Evolutionary conservation across 345 rosid species (phyloP).

Genomic region (Pugionium dolabratum): DNA sequence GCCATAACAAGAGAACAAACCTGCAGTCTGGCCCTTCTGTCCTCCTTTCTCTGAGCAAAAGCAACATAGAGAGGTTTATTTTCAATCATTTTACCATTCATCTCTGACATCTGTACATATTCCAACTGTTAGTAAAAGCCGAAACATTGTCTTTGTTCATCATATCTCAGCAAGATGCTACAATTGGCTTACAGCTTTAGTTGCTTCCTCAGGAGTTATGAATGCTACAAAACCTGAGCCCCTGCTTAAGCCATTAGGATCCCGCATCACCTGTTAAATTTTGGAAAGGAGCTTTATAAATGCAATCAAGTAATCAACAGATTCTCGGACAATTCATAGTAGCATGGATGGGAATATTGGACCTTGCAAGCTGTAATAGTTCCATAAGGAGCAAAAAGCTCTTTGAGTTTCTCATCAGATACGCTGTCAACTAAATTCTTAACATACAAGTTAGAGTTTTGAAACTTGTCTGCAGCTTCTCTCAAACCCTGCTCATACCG

Average conservation of each 20-base stretch:
- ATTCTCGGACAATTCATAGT: not conserved
- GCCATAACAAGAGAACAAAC: constrained; percentile 22
- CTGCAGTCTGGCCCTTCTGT: constrained; percentile 43
- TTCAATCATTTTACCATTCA: constrained; percentile 44
- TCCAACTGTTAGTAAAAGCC: not conserved
- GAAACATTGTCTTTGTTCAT: not conserved
- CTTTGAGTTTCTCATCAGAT: constrained; percentile 83
- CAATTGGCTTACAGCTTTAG: constrained; percentile 67
- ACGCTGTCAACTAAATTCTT: constrained; percentile 80
- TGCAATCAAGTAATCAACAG: not conserved
- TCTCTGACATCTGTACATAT: constrained; percentile 34
- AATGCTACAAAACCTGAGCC: constrained; percentile 88
- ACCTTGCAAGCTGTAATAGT: constrained; percentile 92
- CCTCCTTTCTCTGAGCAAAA: constrained; percentile 43
- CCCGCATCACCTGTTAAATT: constrained; percentile 71
- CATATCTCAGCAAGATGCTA: not conserved
- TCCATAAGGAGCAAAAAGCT: constrained; percentile 75
- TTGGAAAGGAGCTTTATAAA: not conserved
- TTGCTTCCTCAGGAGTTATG: constrained; percentile 78
- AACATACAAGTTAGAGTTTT: constrained; percentile 83
- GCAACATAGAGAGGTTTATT: constrained; percentile 45
- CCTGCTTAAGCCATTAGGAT: constrained; percentile 70
- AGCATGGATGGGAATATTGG: not conserved
- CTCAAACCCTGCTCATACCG: constrained; percentile 76
- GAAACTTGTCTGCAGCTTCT: constrained; percentile 85